phyloP scores from a whole-genome alignment of 2,329 filamentous ascomycete species.

The Thermothelomyces thermophilus region DNA sequence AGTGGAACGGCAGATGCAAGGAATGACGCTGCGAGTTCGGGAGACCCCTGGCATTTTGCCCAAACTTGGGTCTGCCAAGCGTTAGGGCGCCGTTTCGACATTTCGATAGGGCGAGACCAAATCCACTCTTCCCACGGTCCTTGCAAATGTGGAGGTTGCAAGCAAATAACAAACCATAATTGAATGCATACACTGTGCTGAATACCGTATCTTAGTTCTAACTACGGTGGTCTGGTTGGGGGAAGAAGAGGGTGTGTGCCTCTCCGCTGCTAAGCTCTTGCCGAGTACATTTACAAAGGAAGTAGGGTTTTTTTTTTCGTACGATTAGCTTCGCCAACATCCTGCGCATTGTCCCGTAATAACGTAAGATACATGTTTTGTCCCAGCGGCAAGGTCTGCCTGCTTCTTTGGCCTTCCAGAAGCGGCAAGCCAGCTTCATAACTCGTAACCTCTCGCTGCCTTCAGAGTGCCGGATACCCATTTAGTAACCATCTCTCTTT shows the following conservation, averaged over 20 bases:
- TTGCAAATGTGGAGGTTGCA: too few relatives aligned
- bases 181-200: too few relatives aligned
- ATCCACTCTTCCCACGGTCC: not conserved
- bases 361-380: not conserved
- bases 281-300: too few relatives aligned
- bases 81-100: not conserved
- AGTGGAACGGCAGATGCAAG: slow-evolving; percentile 5
- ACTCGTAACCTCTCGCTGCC: slow-evolving; percentile 21
- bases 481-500: too few relatives aligned
- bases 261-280: too few relatives aligned
- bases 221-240: too few relatives aligned
- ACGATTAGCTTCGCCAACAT: too few relatives aligned
- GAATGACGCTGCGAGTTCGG: slow-evolving; percentile 4
- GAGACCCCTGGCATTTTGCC: not conserved
- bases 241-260: too few relatives aligned
- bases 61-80: not conserved
- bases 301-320: too few relatives aligned
- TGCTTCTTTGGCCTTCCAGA: slow-evolving; percentile 20
- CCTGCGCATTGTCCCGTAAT: too few relatives aligned
- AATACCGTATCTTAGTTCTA: too few relatives aligned
- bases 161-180: too few relatives aligned
- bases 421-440: slow-evolving; percentile 2
- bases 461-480: slow-evolving; percentile 5
- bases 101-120: not conserved
- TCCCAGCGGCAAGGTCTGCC: slow-evolving; percentile 2